These are phyloP conservation scores for Nitzschia inconspicua DNA, from an alignment of 108 stramenopile genomes.

Conservation along the genomic window DNA sequence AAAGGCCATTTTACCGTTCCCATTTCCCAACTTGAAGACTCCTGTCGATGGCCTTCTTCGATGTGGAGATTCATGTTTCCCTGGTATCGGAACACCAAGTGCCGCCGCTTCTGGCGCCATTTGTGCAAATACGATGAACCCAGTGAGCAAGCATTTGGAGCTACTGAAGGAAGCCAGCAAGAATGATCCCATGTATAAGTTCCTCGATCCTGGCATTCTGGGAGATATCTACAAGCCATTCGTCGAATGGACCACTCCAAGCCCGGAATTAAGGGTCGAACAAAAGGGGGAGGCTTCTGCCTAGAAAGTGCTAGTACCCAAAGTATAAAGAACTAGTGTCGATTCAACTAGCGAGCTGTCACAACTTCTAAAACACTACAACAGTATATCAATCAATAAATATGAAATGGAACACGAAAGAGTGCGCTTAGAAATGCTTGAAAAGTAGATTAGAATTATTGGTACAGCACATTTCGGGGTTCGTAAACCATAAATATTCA, in stretches of 20 bases:
- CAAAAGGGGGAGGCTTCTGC: no score
- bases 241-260: conserved; percentile 78
- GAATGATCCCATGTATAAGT: conserved; percentile 86
- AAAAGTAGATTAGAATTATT: no score
- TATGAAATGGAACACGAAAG: no score
- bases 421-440: no score
- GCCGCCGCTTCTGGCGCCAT: conserved; percentile 95
- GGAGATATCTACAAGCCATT: conserved; percentile 78
- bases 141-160: conserved; percentile 79
- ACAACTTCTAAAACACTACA: no score
- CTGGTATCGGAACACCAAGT: conserved; percentile 92
- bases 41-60: conserved; percentile 86
- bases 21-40: conserved; percentile 89
- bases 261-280: conserved; percentile 59
- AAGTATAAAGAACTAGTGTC: no score
- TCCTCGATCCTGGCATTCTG: conserved; percentile 80
- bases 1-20: conserved; percentile 74
- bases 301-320: no score
- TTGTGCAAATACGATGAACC: conserved; percentile 80
- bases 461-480: no score
- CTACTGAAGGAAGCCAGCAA: conserved; percentile 72
- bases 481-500: no score
- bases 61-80: conserved; percentile 94
- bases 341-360: no score
- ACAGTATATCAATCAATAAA: no score